These are phyloP conservation scores for Salix arbutifolia DNA, from an alignment of 345 rosid genomes.

Conservation along the genomic window DNA sequence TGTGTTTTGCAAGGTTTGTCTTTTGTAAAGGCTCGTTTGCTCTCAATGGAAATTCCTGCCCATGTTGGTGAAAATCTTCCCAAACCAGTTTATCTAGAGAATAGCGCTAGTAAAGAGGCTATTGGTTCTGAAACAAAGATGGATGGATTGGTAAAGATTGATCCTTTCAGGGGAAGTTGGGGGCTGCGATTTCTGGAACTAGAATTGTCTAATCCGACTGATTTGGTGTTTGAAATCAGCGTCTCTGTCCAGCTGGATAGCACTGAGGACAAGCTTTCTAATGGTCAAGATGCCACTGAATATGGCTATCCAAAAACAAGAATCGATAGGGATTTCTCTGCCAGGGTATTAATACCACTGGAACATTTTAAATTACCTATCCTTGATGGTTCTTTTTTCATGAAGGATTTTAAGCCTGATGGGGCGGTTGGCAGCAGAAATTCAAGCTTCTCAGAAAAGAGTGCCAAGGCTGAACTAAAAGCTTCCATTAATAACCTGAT, in stretches of 20 bases:
- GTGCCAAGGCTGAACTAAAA: slow-evolving; percentile 78
- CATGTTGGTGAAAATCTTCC: slow-evolving; percentile 67
- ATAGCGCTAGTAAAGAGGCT: slow-evolving; percentile 33
- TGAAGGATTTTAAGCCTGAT: slow-evolving; percentile 58
- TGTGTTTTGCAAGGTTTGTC: slow-evolving; percentile 90
- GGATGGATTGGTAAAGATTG: slow-evolving; percentile 78
- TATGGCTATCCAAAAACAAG: slow-evolving; percentile 78
- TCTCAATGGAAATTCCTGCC: slow-evolving; percentile 98
- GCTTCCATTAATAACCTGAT: slow-evolving; percentile 77
- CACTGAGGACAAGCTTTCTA: slow-evolving; percentile 43
- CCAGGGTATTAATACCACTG: slow-evolving; percentile 88
- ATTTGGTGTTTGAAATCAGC: slow-evolving; percentile 79
- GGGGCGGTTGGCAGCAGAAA: slow-evolving; percentile 37
- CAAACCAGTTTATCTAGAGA: slow-evolving; percentile 27
- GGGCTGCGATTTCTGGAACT: slow-evolving; percentile 92
- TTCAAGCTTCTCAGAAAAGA: slow-evolving; percentile 79
- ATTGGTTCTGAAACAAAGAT: slow-evolving; percentile 47
- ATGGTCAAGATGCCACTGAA: slow-evolving; percentile 52
- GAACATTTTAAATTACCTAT: slow-evolving; percentile 94
- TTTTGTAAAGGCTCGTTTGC: slow-evolving; percentile 87
- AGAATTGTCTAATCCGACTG: slow-evolving; percentile 92
- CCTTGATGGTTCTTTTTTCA: slow-evolving; percentile 83
- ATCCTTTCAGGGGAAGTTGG: slow-evolving; percentile 98
- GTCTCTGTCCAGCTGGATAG: slow-evolving; percentile 77
- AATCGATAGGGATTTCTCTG: slow-evolving; percentile 85